phyloP scores from a whole-genome alignment of 2,329 filamentous ascomycete genomes.

The Alternaria conjuncta region DNA sequence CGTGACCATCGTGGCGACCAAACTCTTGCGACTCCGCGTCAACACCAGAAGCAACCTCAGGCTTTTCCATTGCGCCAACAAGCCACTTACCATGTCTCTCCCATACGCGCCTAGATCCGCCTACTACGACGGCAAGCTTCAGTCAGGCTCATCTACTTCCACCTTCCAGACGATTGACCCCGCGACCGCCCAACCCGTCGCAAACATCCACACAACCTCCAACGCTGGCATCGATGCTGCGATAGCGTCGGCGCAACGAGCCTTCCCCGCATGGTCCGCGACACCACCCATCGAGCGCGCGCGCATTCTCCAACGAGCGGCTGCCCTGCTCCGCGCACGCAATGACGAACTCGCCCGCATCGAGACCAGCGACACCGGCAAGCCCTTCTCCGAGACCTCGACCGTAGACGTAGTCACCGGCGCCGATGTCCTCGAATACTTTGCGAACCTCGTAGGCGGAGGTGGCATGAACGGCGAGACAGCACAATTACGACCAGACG shows the following conservation, averaged over 20 bases:
- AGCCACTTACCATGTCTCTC: constrained; percentile 35
- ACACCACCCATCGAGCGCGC: constrained; percentile 77
- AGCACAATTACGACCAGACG: constrained; percentile 73
- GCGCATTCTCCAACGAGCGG: constrained; percentile 78
- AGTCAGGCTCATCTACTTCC: constrained; percentile 64
- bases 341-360: constrained; percentile 81
- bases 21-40: not conserved
- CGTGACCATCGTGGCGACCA: not conserved
- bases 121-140: constrained; percentile 76
- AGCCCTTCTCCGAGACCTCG: constrained; percentile 83
- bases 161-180: constrained; percentile 79
- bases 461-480: constrained; percentile 83
- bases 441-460: constrained; percentile 77
- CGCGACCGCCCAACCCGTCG: constrained; percentile 70
- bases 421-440: constrained; percentile 86
- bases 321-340: constrained; percentile 72
- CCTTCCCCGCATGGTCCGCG: constrained; percentile 77
- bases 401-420: constrained; percentile 84
- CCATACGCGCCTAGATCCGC: constrained; percentile 66
- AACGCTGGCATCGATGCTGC: constrained; percentile 72
- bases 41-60: not conserved
- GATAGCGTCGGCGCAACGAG: constrained; percentile 71
- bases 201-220: constrained; percentile 75
- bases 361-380: constrained; percentile 87
- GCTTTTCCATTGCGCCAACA: not conserved